Evolutionary conservation across 768 basidiomycete species (phyloP), one percentile per base, ranked within the genome.

Genomic region (Termitomyces sp.): DNA sequence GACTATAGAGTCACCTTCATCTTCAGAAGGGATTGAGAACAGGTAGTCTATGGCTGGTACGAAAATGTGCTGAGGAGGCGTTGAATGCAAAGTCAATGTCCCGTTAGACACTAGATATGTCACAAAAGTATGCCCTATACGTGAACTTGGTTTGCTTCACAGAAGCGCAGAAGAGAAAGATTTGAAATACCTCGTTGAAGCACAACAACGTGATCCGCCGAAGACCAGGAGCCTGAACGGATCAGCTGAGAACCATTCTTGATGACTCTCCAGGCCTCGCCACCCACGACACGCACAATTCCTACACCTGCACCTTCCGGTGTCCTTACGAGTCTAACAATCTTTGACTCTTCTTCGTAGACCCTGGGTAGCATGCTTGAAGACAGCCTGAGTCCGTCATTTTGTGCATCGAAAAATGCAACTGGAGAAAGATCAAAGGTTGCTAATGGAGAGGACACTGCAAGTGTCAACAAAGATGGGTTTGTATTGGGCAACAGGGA

Each of bases 221-320:
- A 71, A 37, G 71, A 68, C 84, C 87, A 91, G 44, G 67, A 71
- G n/a, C 71, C 75, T 12, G 77, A 75, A 54, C 80, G 77, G 16
- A 74, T 67, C 40, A 91, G 67, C 58, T 76, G 77, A 32, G 75
- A 72, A 12, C 82, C 83, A 48, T 73, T 69, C 44, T 79, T 76
- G 8, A 70, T 69, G 56, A 84, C 74, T 62, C 74, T 76, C 87
- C 88, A 92, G 1, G 80, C 76, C 65, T 92, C 88, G 6, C 86
- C 87, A 9, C 75, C 82, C 42, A 77, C 73, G 33, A 69, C 70
- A 44, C 89, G 83, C 33, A 88, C 72, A 14, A 88, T 82, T 13
- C 83, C 89, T 36, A 94, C 79, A 6, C 89, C 91, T 53, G 78
- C 79, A 1, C 92, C 92, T 58, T 92, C 88, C 1, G 90, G 87